Evolutionary conservation across 2,329 filamentous ascomycete genomes (phyloP), one percentile per base, ranked within the genome.

Genomic region (Epichloe typhina): DNA sequence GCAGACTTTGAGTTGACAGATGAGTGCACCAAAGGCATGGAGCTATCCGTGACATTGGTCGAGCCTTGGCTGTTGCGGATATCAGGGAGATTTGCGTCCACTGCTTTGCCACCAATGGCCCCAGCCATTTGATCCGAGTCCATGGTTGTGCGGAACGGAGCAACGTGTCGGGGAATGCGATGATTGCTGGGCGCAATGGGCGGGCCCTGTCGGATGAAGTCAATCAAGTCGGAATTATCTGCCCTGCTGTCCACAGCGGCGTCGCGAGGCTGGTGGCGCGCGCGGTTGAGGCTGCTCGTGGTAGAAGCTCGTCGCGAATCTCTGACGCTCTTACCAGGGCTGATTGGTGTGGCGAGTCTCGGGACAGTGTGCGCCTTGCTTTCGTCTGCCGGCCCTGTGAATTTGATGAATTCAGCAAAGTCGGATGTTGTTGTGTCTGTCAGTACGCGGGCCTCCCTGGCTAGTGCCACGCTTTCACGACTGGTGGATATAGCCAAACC

Each of bases 151-250:
- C 88, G 78, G 72, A 94, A 95, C 1, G 89, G 88, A 9, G 89
- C 88, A 12, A 93, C 83, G n/a, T 79, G 80, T 17, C 86, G 82
- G 41, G 41, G 85, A 54, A 94, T 93, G 23, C 87, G 82, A 52
- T 82, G 86, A 55, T 78, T 77, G 42, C 72, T 74, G 36, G 72
- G 69, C 43, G 70, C 64, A 54, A 71, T 76, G 0, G 86, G 84
- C 3, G 89, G 89, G 1, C 90, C 91, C 62, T 88, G 83, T 44
- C 90, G 83, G 56, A 98, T 94, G 65, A 98, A 97, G 63, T 97
- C 90, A 57, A 96, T 95, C 52, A 98, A 71, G 54, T 96, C 93
- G 12, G 87, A 86, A 51, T 83, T 94, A 56, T 83, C 83, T 47
- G 80, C 80, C 48, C 73, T 75, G 52, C 70, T 71, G 47, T 82